A percentile compares a stretch with the other conserved stretches of the same genome.
Evolutionary conservation across 345 rosid genomes (phyloP).

Genomic region (Nasturtium officinale): DNA sequence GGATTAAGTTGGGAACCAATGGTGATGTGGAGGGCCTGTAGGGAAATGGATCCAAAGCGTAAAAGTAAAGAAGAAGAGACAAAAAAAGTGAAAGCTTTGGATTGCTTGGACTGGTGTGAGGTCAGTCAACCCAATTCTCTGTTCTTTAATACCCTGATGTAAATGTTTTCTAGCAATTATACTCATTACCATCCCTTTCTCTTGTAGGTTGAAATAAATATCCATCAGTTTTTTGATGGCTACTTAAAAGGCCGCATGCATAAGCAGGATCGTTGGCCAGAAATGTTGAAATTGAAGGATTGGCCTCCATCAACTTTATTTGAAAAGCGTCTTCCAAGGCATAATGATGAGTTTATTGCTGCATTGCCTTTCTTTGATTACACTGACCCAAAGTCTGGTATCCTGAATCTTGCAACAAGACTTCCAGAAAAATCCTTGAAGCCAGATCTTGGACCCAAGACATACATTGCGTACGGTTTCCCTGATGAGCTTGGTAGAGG

Average conservation of each 20-base stretch:
- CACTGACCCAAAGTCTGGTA: constrained; percentile 63
- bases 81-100: constrained; percentile 51
- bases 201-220: constrained; percentile 62
- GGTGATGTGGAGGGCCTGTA: constrained; percentile 88
- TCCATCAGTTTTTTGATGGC: constrained; percentile 65
- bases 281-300: constrained; percentile 69
- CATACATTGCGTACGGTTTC: constrained; percentile 79
- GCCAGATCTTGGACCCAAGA: constrained; percentile 91
- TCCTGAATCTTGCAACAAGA: constrained; percentile 59
- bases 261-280: constrained; percentile 50
- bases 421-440: constrained; percentile 58
- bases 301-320: constrained; percentile 82
- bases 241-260: constrained; percentile 51
- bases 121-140: constrained; percentile 28
- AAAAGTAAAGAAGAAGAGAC: constrained; percentile 30
- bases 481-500: constrained; percentile 74
- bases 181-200: constrained; percentile 12
- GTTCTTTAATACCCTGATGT: neutral
- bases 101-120: constrained; percentile 62
- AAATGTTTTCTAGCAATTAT: neutral
- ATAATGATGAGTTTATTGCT: constrained; percentile 60
- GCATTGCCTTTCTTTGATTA: constrained; percentile 76
- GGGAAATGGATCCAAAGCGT: constrained; percentile 49
- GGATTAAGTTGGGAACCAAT: constrained; percentile 90
- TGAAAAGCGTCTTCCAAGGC: constrained; percentile 66